Conservation (phyloP, 106 monocot genomes). For the Platanthera zijinensis region DNA sequence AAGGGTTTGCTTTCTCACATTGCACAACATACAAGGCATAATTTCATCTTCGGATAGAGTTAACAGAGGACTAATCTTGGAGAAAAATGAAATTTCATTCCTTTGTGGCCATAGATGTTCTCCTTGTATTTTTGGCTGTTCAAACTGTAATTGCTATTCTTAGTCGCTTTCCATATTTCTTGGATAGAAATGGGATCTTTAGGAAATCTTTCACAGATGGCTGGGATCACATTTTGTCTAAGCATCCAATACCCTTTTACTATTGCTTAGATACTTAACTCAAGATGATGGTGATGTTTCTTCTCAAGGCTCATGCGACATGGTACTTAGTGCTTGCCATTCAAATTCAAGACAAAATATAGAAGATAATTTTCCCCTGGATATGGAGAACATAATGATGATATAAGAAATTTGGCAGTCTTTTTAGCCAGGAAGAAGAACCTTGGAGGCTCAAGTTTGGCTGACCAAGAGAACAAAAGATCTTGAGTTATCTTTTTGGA, state of each 20-base stretch:
- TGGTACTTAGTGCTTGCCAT: no score
- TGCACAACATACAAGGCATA: constrained; percentile 98
- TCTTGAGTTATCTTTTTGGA: no score
- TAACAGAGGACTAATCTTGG: constrained; percentile 65
- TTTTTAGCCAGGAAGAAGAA: no score
- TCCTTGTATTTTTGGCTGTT: constrained; percentile 86
- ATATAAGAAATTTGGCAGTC: no score
- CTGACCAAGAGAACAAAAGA: no score
- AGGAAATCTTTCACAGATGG: constrained; percentile 89
- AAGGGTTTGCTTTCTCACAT: constrained; percentile 98
- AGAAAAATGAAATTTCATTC: constrained; percentile 78
- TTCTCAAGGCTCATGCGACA: no score
- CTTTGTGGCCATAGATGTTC: constrained; percentile 86
- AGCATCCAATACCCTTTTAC: constrained; percentile 94
- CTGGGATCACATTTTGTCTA: constrained; percentile 89
- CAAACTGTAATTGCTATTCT: constrained; percentile 85
- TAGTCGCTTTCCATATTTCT: constrained; percentile 61
- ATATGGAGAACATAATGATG: no score
- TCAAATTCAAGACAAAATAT: no score
- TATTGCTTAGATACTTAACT: constrained; percentile 95
- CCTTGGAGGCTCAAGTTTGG: no score
- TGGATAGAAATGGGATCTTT: constrained; percentile 79
- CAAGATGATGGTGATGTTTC: no score
- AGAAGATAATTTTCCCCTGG: no score
- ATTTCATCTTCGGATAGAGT: constrained; percentile 82